Conservation (phyloP, 345 rosid genomes). For the Psidium guajava region DNA sequence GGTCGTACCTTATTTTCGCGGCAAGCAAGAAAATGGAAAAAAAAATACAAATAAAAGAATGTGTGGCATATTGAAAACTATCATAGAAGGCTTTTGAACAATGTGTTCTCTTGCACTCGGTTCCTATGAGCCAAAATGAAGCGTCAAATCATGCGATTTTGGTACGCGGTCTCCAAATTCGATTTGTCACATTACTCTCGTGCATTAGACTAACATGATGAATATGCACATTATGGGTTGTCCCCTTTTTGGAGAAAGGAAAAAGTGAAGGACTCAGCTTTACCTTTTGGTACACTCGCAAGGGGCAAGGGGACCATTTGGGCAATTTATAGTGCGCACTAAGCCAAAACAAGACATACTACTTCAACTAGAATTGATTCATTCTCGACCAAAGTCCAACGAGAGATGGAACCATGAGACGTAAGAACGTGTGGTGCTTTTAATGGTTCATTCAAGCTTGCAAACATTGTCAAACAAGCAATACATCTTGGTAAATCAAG, state of each 20-base stretch:
- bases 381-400: neutral
- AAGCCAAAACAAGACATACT: neutral
- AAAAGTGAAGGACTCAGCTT: neutral
- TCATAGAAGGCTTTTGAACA: neutral
- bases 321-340: neutral
- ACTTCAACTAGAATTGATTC: neutral
- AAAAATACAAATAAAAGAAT: neutral
- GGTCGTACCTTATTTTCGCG: neutral
- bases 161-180: neutral
- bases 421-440: neutral
- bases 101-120: neutral
- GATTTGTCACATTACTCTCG: fast-evolving
- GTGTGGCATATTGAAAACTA: neutral
- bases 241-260: neutral
- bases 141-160: neutral
- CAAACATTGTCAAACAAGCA: neutral
- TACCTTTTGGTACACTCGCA: neutral
- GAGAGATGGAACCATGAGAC: neutral
- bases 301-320: neutral
- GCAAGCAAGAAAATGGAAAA: neutral
- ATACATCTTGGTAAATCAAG: neutral
- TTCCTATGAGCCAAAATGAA: neutral
- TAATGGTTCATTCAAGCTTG: neutral
- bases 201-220: neutral
- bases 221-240: neutral